phyloP scores from a whole-genome alignment of 2,329 filamentous ascomycete species.

The Colletotrichum zoysiae region DNA sequence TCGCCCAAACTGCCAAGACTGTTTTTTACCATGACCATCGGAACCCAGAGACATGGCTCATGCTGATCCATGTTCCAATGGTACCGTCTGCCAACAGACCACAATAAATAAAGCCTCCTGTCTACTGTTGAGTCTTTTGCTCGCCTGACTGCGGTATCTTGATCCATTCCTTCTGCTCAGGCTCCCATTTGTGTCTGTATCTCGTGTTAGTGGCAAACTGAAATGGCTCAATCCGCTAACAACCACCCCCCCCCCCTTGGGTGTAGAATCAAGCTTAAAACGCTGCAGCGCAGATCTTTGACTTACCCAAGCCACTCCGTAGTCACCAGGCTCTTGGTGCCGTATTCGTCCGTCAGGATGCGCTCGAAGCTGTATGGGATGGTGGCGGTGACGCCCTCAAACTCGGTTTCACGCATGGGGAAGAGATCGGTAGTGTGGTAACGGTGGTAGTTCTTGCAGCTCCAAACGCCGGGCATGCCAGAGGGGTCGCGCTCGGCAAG shows the following conservation, averaged over 20 bases:
- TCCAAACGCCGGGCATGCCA: constrained; percentile 73
- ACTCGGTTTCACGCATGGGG: constrained; percentile 79
- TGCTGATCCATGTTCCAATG: constrained; percentile 4
- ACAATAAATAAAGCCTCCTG: not conserved
- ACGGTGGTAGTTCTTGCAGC: constrained; percentile 83
- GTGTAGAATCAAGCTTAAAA: constrained; percentile 15
- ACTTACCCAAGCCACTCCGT: constrained; percentile 74
- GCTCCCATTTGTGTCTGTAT: constrained; percentile 71
- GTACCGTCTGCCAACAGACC: not conserved
- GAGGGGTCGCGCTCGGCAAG: constrained; percentile 75
- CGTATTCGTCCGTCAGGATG: constrained; percentile 75
- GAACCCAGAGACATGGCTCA: not conserved
- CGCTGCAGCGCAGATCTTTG: constrained; percentile 1
- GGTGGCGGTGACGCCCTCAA: constrained; percentile 78
- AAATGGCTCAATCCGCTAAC: not conserved
- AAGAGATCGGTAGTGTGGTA: constrained; percentile 80
- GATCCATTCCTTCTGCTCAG: constrained; percentile 70
- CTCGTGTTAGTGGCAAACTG: constrained; percentile 16
- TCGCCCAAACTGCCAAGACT: constrained; percentile 16
- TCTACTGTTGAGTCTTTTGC: constrained; percentile 17
- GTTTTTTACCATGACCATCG: not conserved
- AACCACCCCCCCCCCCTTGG: not conserved
- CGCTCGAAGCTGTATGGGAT: constrained; percentile 78
- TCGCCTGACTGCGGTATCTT: constrained; percentile 48
- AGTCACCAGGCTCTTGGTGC: constrained; percentile 68